Percentiles rank a stretch among this genome's conserved stretches.
Evolutionary conservation across 106 monocot species (phyloP).

Genomic region (Acorus gramineus): DNA sequence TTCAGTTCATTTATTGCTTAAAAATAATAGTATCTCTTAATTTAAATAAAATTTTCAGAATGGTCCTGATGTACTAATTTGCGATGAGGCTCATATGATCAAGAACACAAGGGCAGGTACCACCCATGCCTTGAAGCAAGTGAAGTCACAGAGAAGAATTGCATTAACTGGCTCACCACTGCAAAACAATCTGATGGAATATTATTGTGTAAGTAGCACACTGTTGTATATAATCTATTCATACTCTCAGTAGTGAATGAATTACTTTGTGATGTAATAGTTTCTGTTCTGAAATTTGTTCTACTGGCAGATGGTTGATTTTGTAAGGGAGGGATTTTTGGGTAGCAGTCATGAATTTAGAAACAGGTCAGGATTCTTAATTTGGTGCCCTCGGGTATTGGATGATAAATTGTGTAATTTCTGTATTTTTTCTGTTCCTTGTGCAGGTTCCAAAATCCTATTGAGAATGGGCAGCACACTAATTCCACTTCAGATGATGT

Average conservation of each 20-base stretch:
- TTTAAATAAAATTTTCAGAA: conserved; percentile 19
- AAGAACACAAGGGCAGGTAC: conserved; percentile 89
- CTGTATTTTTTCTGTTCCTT: neutral
- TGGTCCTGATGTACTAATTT: conserved; percentile 88
- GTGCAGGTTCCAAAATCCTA: conserved; percentile 94
- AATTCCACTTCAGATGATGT: conserved; percentile 94
- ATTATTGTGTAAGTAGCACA: conserved; percentile 79
- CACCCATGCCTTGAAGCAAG: conserved; percentile 82
- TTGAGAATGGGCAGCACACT: conserved; percentile 94
- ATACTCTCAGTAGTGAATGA: neutral
- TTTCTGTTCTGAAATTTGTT: conserved; percentile 8
- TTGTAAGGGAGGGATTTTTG: conserved; percentile 95
- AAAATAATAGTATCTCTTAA: neutral
- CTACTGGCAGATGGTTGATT: conserved; percentile 92
- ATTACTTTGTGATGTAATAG: neutral
- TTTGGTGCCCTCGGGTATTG: neutral
- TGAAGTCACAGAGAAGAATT: conserved; percentile 86
- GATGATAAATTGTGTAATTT: no score
- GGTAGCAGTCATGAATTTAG: conserved; percentile 92
- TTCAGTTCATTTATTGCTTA: neutral
- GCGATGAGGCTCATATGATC: conserved; percentile 99
- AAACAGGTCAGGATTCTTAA: conserved; percentile 44
- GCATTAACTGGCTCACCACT: conserved; percentile 95
- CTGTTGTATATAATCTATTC: conserved; percentile 1
- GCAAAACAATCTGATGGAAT: conserved; percentile 99